These are phyloP conservation scores for Hydnum rufescens DNA, from an alignment of 768 basidiomycete species.

Conservation along the genomic window DNA sequence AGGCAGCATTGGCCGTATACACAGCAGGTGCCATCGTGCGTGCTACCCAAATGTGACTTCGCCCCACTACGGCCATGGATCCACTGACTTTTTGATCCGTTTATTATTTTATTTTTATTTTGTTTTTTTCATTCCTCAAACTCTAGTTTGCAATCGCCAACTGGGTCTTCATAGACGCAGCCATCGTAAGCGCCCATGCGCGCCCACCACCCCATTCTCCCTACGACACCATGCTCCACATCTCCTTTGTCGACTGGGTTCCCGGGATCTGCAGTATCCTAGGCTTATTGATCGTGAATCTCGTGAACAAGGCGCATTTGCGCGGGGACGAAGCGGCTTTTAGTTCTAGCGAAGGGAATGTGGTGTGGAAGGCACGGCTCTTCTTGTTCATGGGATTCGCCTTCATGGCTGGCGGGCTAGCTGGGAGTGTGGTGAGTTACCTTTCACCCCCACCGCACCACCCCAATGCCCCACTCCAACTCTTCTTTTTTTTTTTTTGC, in stretches of 20 bases:
- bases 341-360: slow-evolving; percentile 45
- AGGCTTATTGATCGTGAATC: slow-evolving; percentile 79
- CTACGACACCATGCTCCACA: slow-evolving; percentile 51
- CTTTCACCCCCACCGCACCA: background rate
- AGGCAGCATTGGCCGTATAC: background rate
- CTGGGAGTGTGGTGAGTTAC: slow-evolving; percentile 78
- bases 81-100: background rate
- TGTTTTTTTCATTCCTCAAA: background rate
- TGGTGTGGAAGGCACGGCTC: slow-evolving; percentile 80
- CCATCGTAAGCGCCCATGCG: slow-evolving; percentile 74
- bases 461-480: background rate
- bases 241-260: slow-evolving; percentile 93
- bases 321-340: slow-evolving; percentile 34
- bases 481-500: background rate
- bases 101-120: background rate
- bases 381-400: slow-evolving; percentile 92
- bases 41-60: background rate
- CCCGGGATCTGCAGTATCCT: slow-evolving; percentile 84
- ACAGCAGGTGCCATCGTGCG: background rate
- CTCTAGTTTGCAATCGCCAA: slow-evolving; percentile 79
- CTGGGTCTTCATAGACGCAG: slow-evolving; percentile 90
- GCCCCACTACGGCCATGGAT: background rate
- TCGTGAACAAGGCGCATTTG: slow-evolving; percentile 88
- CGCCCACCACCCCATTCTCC: slow-evolving; percentile 53
- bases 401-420: slow-evolving; percentile 90